phyloP scores from a whole-genome alignment of 2,329 filamentous ascomycete species.

The Trichoderma hamatum region DNA sequence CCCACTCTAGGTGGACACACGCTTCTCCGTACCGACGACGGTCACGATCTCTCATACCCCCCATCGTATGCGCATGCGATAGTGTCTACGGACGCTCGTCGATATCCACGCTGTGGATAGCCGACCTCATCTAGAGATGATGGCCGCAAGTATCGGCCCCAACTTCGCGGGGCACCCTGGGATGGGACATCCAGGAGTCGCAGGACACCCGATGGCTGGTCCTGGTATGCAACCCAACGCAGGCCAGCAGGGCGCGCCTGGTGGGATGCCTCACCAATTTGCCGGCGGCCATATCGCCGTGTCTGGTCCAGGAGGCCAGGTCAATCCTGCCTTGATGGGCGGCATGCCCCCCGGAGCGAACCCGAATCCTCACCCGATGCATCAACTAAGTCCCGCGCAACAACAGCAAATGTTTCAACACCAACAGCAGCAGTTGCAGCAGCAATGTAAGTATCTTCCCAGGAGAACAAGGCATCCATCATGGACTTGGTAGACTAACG shows the following conservation, averaged over 20 bases:
- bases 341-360: conserved; percentile 72
- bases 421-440: conserved; percentile 43
- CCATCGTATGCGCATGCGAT: conserved; percentile 51
- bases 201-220: conserved; percentile 63
- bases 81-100: conserved; percentile 49
- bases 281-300: conserved; percentile 67
- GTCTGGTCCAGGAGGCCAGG: conserved; percentile 71
- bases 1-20: background rate
- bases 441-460: conserved; percentile 39
- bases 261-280: conserved; percentile 68
- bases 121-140: conserved; percentile 61
- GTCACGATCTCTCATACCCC: conserved; percentile 19
- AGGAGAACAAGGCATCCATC: no score
- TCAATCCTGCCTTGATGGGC: conserved; percentile 75
- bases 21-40: background rate
- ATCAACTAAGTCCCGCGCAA: conserved; percentile 68
- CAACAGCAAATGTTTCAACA: conserved; percentile 62
- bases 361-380: conserved; percentile 69
- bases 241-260: conserved; percentile 69
- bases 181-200: conserved; percentile 73
- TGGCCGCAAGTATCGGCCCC: conserved; percentile 66
- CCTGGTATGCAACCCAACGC: conserved; percentile 68
- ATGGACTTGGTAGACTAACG: background rate
- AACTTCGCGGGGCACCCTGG: conserved; percentile 69
- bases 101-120: conserved; percentile 64